Percentiles rank a stretch among this genome's conserved stretches.
Conservation (phyloP, 2,329 filamentous ascomycete species). For the Paraphaeosphaeria minitans region DNA sequence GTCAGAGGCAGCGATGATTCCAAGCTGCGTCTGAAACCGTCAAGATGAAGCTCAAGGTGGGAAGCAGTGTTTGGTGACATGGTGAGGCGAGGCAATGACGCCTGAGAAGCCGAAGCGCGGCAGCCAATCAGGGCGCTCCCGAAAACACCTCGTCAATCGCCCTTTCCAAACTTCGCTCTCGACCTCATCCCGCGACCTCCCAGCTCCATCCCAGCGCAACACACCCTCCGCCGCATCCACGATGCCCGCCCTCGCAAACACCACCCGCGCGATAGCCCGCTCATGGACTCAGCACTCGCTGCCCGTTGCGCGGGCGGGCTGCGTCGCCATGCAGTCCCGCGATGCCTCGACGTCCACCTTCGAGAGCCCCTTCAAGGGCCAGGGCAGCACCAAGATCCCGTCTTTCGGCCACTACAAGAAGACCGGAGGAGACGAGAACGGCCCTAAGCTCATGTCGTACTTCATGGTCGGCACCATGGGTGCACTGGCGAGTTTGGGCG, state of each 20-base stretch:
- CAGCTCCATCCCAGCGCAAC: conserved; percentile 27
- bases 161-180: conserved; percentile 18
- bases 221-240: conserved; percentile 41
- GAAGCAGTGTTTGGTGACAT: neutral
- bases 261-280: conserved; percentile 54
- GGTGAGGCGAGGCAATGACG: conserved; percentile 11
- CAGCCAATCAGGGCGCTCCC: conserved; percentile 27
- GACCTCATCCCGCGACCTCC: conserved; percentile 26
- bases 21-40: neutral
- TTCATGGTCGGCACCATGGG: conserved; percentile 98
- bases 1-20: neutral
- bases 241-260: conserved; percentile 57
- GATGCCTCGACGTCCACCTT: conserved; percentile 51
- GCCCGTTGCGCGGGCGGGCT: conserved; percentile 52
- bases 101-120: neutral
- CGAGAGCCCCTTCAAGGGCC: conserved; percentile 62
- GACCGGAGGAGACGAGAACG: conserved; percentile 63
- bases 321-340: conserved; percentile 53
- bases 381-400: conserved; percentile 71
- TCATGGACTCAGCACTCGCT: conserved; percentile 54
- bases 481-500: conserved; percentile 86
- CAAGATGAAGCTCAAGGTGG: neutral
- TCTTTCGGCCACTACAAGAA: conserved; percentile 88
- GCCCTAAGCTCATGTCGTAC: conserved; percentile 91
- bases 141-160: conserved; percentile 17